phyloP scores from a whole-genome alignment of 78 protist species.

The slime mould (Dictyostelium discoideum) region DNA sequence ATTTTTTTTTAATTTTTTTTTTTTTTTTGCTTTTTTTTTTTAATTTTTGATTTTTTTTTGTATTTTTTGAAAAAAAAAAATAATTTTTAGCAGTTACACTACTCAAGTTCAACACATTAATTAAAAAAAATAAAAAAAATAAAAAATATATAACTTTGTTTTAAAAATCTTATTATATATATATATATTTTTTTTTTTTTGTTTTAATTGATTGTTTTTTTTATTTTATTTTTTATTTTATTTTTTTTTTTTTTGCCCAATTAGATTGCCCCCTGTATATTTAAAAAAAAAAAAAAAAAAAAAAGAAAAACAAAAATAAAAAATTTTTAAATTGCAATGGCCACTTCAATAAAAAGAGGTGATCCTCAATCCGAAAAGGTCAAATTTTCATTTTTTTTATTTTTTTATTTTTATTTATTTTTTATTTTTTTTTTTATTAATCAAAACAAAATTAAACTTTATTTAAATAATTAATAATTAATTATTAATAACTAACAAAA shows the following conservation, averaged over 20 bases:
- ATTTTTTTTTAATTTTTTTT: not conserved
- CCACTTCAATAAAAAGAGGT: conserved; percentile 4
- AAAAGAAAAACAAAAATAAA: not conserved
- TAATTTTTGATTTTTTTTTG: too few species aligned
- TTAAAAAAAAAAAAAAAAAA: not conserved
- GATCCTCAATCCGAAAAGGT: conserved; percentile 26
- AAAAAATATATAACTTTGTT: not conserved
- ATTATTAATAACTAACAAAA: not conserved
- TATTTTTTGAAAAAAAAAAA: too few species aligned
- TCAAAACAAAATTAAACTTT: too few species aligned
- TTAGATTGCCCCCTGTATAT: not conserved
- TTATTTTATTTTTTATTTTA: not conserved
- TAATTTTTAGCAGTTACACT: not conserved
- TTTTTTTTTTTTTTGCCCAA: not conserved
- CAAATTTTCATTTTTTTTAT: not conserved
- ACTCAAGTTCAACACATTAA: not conserved
- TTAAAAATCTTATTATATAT: too few species aligned
- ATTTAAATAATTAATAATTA: too few species aligned
- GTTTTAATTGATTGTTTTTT: not conserved
- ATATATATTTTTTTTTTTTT: not conserved
- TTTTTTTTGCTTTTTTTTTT: not conserved
- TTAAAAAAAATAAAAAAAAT: too few species aligned
- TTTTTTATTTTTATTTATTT: not conserved
- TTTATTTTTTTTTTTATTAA: not conserved
- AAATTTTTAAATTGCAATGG: not conserved